Percentiles rank a stretch among this genome's conserved stretches.
phyloP scores from a whole-genome alignment of 495 filamentous ascomycete species.

The Tricharina praecox region DNA sequence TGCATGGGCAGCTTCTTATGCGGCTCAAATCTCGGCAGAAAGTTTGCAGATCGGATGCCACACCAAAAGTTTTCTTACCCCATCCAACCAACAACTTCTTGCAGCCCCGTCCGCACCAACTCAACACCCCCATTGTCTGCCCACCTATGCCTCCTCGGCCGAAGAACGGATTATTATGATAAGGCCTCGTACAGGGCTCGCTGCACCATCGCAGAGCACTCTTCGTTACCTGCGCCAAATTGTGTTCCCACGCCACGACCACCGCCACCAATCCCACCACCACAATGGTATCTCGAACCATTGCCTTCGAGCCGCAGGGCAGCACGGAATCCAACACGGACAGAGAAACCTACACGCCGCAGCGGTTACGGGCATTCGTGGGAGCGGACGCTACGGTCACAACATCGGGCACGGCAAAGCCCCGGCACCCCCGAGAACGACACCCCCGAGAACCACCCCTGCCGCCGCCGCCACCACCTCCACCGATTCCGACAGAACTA shows the following conservation, averaged over 20 bases:
- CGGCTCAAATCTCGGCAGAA: background rate
- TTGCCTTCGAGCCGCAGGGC: background rate
- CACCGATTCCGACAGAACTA: background rate
- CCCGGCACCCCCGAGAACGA: no score
- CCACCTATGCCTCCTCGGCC: slow-evolving; percentile 4
- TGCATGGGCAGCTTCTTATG: no score
- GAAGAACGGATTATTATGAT: slow-evolving; percentile 6
- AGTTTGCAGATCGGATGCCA: background rate
- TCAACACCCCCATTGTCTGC: background rate
- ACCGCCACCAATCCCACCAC: background rate
- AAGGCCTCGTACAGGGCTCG: slow-evolving; percentile 6
- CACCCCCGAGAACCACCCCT: no score
- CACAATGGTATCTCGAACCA: background rate
- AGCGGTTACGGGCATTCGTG: background rate
- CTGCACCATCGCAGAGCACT: slow-evolving; percentile 19
- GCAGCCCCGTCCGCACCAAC: background rate
- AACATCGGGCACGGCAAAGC: no score
- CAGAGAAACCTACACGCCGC: background rate
- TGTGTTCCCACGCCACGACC: slow-evolving; percentile 10
- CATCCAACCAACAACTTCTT: background rate
- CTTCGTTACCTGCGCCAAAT: slow-evolving; percentile 22
- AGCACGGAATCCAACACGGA: background rate
- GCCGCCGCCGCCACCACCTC: background rate
- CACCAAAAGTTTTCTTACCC: slow-evolving; percentile 5
- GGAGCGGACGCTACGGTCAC: no score